Evolutionary conservation across 441 rosid species (phyloP), one percentile per base, ranked within the genome.

Genomic region (Manihot esculenta): DNA sequence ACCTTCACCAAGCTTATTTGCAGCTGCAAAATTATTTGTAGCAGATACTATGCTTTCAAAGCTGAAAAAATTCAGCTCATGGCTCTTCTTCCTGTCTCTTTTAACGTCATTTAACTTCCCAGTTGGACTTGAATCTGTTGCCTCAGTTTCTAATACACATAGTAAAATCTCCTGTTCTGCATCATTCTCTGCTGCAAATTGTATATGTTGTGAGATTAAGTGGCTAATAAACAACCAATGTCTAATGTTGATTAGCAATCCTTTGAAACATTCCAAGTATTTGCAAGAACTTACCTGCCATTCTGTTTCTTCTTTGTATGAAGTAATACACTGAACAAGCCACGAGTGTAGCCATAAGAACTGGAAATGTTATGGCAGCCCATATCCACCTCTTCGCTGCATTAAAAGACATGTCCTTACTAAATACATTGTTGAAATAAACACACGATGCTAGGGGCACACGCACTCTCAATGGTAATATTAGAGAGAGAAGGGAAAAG

Each of bases 1-100:
- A 50, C 78, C 81, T 53, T 71, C 62, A 11, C 81, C 76, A 6
- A 74, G 73, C 59, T 55, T 74, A 18, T 71, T 78, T 49, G 15
- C 9, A 57, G 41, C 1, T 2, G 81, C 67, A 51, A 71, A 78
- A 26, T 78, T 71, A 23, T 58, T 23, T 18, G 81, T 78, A 0
- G 78, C 78, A 13, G 54, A 17, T 30, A 33, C 74, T 50, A 77
- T 73, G 45, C 30, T 42, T 59, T 68, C 74, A 60, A 72, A 73
- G 17, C 49, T 67, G 66, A 73, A 73, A 27, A 64, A 42, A 30
- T 58, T n/a, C 12, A 73, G 30, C 4, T 73, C 77, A 64, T 53
- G 45, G 45, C 45, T 47, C 20, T 55, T 44, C 10, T 45, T 63
- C 1, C 30, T 33, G 55, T 27, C 38, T 57, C 44, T 35, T 3